Base-by-base conservation (phyloP, 2,329 filamentous ascomycete genomes). In the Myriosclerotinia duriaeana region DNA sequence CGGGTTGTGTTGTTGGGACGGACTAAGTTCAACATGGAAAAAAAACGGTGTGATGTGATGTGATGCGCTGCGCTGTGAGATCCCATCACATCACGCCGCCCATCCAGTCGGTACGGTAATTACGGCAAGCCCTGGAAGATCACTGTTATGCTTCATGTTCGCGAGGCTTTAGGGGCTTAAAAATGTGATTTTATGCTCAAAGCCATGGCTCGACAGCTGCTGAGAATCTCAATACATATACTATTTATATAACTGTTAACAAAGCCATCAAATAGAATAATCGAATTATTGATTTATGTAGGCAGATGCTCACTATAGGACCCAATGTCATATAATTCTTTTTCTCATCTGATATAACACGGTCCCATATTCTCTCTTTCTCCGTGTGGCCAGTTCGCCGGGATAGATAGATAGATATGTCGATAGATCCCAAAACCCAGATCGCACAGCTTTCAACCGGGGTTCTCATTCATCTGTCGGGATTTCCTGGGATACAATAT, bases 11-110 rank as follows among this genome's bases (percentile, higher is more conserved):
- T 42, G 38, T 42, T 42, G 54, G 54, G 54, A 48, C 42, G 42
- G 56, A 22, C 44, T 22, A 60, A 60, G 42, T 46, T 64, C 53
- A 53, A 42, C 17, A 60, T 20, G 42, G 53, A 48, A 46, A 38
- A 38, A 53, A 61, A 65, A 65, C 64, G 64, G 64, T 65, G 54
- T 54, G 40, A 64, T 64, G 50, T 64, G 64, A 52, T 65, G 30
- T 36, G 56, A 56, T 56, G 54, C 55, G 40, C 55, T 9, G 42
- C 56, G 42, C 42, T 42, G 40, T 42, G 40, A 42, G 40, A 59
- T 59, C 55, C n/a, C 40, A 48, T 36, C 56, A 60, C 46, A 50
- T 50, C 56, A 60, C n/a, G 59, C 59, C 46, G 54, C 54, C 64
- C 64, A 65, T 53, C 22, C 64, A 52, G 44, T 65, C 64, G 64